Percentiles rank a stretch among this genome's conserved stretches.
These are phyloP conservation scores for Haplographium delicatum DNA, from an alignment of 495 filamentous ascomycete species.

Conservation along the genomic window DNA sequence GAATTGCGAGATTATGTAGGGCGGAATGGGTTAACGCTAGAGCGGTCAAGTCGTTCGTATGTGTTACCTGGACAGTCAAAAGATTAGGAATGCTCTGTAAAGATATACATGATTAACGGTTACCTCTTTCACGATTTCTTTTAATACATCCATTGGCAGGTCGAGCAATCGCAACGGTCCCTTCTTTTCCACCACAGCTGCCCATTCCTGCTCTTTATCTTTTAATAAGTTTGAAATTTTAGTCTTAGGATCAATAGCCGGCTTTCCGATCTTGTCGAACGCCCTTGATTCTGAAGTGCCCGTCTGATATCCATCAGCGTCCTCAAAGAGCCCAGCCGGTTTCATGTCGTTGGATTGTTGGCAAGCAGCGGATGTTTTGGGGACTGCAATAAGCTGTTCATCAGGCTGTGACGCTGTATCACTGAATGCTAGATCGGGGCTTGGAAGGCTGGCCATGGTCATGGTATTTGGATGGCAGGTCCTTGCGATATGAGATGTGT, in stretches of 20 bases:
- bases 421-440: constrained; percentile 17
- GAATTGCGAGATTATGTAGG: constrained; percentile 75
- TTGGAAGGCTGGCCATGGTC: constrained; percentile 14
- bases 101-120: constrained; percentile 21
- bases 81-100: neutral
- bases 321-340: neutral
- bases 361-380: constrained; percentile 20
- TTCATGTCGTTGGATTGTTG: constrained; percentile 18
- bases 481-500: constrained; percentile 6
- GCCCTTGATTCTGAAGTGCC: constrained; percentile 2
- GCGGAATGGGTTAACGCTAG: constrained; percentile 78
- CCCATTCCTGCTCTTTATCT: constrained; percentile 38
- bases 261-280: constrained; percentile 10
- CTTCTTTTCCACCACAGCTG: constrained; percentile 32
- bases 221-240: constrained; percentile 32
- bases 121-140: constrained; percentile 86
- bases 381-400: constrained; percentile 15
- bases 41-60: constrained; percentile 83
- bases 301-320: constrained; percentile 10
- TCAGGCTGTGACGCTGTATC: constrained; percentile 23
- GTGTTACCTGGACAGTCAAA: constrained; percentile 57
- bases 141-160: constrained; percentile 80
- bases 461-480: constrained; percentile 10
- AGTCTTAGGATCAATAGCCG: constrained; percentile 9
- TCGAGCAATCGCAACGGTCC: constrained; percentile 60